Evolutionary conservation across 768 basidiomycete species (phyloP).

Genomic region (Daedaleopsis nitida): DNA sequence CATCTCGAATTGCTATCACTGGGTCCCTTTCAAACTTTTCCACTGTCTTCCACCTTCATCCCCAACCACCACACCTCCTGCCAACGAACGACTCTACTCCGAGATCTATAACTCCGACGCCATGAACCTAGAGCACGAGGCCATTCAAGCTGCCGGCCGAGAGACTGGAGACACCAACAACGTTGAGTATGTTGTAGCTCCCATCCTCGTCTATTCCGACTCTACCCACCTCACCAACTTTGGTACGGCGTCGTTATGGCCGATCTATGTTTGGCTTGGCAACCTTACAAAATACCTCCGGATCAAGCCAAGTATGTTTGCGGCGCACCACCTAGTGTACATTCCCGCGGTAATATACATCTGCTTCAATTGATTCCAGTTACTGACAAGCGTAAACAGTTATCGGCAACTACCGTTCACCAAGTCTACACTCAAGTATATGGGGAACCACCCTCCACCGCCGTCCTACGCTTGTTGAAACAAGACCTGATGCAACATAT

Average conservation of each 20-base stretch:
- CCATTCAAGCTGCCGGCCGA: constrained; percentile 5
- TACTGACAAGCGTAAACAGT: constrained; percentile 8
- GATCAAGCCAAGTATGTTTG: constrained; percentile 30
- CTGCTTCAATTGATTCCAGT: too few relatives aligned
- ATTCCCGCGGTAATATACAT: constrained; percentile 46
- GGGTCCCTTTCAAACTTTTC: background rate
- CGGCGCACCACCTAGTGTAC: constrained; percentile 45
- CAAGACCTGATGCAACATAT: constrained; percentile 34
- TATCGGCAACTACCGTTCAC: constrained; percentile 35
- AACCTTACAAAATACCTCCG: constrained; percentile 45
- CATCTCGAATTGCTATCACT: background rate
- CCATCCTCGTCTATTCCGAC: constrained; percentile 30
- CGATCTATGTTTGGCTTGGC: constrained; percentile 41
- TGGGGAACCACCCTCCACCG: constrained; percentile 9
- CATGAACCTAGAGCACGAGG: constrained; percentile 14
- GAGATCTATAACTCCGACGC: constrained; percentile 20
- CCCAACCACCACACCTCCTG: too few relatives aligned
- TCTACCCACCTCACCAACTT: constrained; percentile 31
- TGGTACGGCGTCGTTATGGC: constrained; percentile 37
- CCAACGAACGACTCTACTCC: constrained; percentile 1
- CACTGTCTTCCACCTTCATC: background rate
- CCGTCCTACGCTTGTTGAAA: constrained; percentile 32
- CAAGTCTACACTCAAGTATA: constrained; percentile 18
- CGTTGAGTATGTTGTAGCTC: constrained; percentile 6
- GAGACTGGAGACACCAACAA: background rate